Evolutionary conservation across 176 grass and related monocot genomes (phyloP).

Genomic region (Aegilops tauschii): DNA sequence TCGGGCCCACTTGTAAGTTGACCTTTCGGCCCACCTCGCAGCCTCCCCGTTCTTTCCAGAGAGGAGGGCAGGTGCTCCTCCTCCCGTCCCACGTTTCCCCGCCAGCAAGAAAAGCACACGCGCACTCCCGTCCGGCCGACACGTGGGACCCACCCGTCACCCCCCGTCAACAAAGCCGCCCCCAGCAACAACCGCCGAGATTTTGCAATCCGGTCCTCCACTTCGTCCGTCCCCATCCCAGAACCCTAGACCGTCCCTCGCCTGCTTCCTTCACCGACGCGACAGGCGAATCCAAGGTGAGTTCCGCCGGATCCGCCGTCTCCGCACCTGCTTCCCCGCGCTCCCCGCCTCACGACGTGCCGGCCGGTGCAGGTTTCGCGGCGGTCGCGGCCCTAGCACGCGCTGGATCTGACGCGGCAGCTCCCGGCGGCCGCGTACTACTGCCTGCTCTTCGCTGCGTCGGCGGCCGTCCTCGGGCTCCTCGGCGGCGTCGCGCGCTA

Average conservation of each 20-base stretch:
- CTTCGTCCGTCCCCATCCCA: not conserved
- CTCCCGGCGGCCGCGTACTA: slow-evolving; percentile 15
- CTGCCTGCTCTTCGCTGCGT: slow-evolving; percentile 42
- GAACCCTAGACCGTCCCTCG: not conserved
- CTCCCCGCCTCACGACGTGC: not conserved
- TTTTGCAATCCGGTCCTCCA: not conserved
- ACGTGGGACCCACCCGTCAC: not conserved
- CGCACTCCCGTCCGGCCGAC: not conserved
- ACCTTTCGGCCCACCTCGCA: not conserved
- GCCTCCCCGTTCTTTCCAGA: slow-evolving; percentile 1
- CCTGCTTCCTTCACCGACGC: not conserved
- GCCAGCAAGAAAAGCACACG: not conserved
- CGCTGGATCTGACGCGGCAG: slow-evolving; percentile 42
- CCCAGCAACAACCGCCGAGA: not conserved
- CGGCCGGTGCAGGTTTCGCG: slow-evolving; percentile 3
- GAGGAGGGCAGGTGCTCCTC: not conserved
- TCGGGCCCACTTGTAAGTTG: no score
- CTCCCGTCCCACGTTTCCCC: not conserved
- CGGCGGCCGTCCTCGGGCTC: slow-evolving; percentile 42
- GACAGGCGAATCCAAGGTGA: slow-evolving; percentile 30
- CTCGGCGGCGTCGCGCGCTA: slow-evolving; percentile 48
- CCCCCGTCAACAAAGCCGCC: not conserved
- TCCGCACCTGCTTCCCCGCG: not conserved
- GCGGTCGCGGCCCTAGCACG: not conserved
- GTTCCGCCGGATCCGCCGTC: not conserved